Percentiles rank a stretch among this genome's conserved stretches.
Evolutionary conservation across 148 eudicot genomes (phyloP).

Genomic region (Rhododendron williamsianum): DNA sequence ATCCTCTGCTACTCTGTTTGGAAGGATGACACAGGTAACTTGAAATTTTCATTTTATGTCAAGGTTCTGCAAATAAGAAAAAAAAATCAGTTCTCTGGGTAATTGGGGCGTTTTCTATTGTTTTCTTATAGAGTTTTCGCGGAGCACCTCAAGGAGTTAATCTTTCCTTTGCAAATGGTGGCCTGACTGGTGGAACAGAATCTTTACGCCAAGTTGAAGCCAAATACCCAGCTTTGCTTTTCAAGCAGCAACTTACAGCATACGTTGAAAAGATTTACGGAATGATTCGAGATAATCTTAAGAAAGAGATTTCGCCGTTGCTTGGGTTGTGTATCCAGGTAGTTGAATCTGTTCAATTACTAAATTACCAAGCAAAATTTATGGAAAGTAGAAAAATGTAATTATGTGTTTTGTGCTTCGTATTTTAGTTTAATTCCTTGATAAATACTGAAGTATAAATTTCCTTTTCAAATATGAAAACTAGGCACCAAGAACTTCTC

Average conservation of each 20-base stretch:
- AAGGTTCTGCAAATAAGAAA: not conserved
- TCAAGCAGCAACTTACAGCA: conserved; percentile 98
- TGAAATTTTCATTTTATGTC: not conserved
- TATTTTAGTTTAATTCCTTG: not conserved
- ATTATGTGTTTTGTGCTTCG: not conserved
- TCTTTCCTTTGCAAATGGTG: conserved; percentile 51
- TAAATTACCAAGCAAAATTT: not conserved
- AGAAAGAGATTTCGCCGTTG: conserved; percentile 92
- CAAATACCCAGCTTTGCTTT: conserved; percentile 97
- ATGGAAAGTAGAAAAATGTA: not conserved
- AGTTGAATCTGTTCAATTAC: not conserved
- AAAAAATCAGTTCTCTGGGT: not conserved
- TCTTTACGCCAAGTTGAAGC: conserved; percentile 93
- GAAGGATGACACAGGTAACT: conserved; percentile 70
- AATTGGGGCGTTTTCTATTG: not conserved
- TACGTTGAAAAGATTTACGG: conserved; percentile 96
- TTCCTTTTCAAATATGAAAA: conserved; percentile 9
- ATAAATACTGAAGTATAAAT: not conserved
- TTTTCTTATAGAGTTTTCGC: conserved; percentile 65
- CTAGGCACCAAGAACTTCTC: conserved; percentile 95
- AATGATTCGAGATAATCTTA: conserved; percentile 88
- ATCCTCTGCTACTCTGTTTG: conserved; percentile 72
- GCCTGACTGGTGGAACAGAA: conserved; percentile 54
- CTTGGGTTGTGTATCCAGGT: conserved; percentile 98
- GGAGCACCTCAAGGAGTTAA: conserved; percentile 76